Percentiles rank a stretch among this genome's conserved stretches.
These are phyloP conservation scores for Globisporangium uncinulatum DNA, from an alignment of 352 stramenopile genomes.

Conservation along the genomic window DNA sequence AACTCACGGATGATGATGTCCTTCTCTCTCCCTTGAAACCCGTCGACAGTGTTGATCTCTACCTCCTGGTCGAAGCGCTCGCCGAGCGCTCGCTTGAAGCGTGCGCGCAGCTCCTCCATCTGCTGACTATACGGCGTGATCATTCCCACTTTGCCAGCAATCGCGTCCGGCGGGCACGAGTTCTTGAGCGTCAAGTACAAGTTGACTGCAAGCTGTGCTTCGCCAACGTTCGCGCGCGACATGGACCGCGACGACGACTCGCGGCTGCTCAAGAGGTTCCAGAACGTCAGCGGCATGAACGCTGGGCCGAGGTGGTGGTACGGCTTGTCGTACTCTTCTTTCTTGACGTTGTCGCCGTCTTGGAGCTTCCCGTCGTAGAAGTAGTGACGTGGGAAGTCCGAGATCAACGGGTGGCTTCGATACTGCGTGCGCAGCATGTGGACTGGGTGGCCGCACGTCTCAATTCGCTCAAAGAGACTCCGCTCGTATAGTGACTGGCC, in stretches of 20 bases:
- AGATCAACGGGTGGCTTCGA: slow-evolving; percentile 79
- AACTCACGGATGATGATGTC: slow-evolving; percentile 88
- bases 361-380: slow-evolving; percentile 85
- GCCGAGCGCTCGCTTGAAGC: slow-evolving; percentile 53
- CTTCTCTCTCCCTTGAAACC: slow-evolving; percentile 90
- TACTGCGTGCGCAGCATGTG: slow-evolving; percentile 89
- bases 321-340: slow-evolving; percentile 51
- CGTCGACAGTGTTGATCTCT: slow-evolving; percentile 91
- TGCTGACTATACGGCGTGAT: slow-evolving; percentile 90
- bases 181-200: slow-evolving; percentile 85
- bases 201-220: slow-evolving; percentile 83
- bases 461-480: slow-evolving; percentile 90
- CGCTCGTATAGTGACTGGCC: slow-evolving; percentile 85
- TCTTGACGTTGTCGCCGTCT: slow-evolving; percentile 77
- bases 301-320: slow-evolving; percentile 73
- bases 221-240: slow-evolving; percentile 75
- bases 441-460: slow-evolving; percentile 82
- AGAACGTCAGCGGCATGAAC: slow-evolving; percentile 83
- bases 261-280: slow-evolving; percentile 75
- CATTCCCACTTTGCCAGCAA: slow-evolving; percentile 81
- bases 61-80: slow-evolving; percentile 75
- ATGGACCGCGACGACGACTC: slow-evolving; percentile 66
- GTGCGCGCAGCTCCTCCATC: slow-evolving; percentile 76
- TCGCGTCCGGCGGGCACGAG: slow-evolving; percentile 65
- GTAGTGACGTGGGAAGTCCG: slow-evolving; percentile 76